Conservation (phyloP, 768 basidiomycete genomes). For the Lactarius indigo region DNA sequence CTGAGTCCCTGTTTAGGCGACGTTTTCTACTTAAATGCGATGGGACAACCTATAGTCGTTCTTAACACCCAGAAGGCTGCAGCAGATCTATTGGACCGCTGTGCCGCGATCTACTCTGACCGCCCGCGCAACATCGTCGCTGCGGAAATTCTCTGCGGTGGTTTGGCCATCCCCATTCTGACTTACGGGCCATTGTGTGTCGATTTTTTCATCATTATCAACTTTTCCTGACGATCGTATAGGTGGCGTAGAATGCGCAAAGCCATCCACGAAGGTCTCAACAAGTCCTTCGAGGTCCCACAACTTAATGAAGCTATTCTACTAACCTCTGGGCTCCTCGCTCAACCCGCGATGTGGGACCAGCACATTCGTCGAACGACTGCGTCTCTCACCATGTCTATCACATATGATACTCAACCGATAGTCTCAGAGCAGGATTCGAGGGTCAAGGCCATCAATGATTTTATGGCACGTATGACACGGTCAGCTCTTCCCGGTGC, state of each 20-base stretch:
- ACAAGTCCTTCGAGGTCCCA: slow-evolving; percentile 5
- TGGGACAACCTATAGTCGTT: slow-evolving; percentile 26
- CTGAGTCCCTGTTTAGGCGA: slow-evolving; percentile 17
- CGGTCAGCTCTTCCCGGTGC: slow-evolving; percentile 21
- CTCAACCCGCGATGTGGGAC: slow-evolving; percentile 14
- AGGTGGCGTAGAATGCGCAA: slow-evolving; percentile 25
- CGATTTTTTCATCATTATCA: neutral
- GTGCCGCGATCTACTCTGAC: slow-evolving; percentile 23
- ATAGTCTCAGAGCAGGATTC: slow-evolving; percentile 17
- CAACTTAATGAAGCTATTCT: slow-evolving; percentile 21
- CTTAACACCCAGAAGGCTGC: slow-evolving; percentile 29
- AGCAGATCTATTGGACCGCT: slow-evolving; percentile 27
- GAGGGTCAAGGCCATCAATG: slow-evolving; percentile 18
- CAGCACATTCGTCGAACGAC: slow-evolving; percentile 18
- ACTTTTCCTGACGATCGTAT: neutral
- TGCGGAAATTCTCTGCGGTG: slow-evolving; percentile 18
- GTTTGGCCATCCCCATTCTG: slow-evolving; percentile 12
- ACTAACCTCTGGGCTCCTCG: slow-evolving; percentile 16
- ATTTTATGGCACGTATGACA: slow-evolving; percentile 19
- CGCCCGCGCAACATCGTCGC: slow-evolving; percentile 22
- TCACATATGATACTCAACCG: slow-evolving; percentile 20
- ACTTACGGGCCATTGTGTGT: slow-evolving; percentile 20
- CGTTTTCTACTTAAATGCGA: slow-evolving; percentile 21
- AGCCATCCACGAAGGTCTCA: slow-evolving; percentile 21
- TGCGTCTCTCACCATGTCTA: slow-evolving; percentile 22